phyloP scores from a whole-genome alignment of 2,329 filamentous ascomycete species.

The Metarhizium sp. region DNA sequence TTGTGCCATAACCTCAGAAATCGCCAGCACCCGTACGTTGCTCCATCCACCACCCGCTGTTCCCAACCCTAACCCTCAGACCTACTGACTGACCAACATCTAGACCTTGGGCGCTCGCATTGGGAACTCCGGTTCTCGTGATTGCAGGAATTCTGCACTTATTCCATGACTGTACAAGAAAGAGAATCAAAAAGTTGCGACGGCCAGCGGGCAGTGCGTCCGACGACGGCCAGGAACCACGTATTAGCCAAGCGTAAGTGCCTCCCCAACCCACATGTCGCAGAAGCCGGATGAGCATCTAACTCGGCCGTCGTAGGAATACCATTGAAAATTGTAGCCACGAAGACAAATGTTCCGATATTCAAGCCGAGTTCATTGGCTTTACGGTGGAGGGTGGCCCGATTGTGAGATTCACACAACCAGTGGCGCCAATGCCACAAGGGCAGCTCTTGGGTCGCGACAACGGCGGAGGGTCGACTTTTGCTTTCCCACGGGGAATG shows the following conservation, averaged over 20 bases:
- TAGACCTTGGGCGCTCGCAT: conserved; percentile 47
- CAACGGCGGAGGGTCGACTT: conserved; percentile 24
- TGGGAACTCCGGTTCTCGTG: conserved; percentile 51
- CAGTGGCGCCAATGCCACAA: conserved; percentile 19
- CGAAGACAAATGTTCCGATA: conserved; percentile 22
- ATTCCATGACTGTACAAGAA: conserved; percentile 30
- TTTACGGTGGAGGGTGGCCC: conserved; percentile 36
- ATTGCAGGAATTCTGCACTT: conserved; percentile 45
- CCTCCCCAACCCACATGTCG: neutral
- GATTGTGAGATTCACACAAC: conserved; percentile 33
- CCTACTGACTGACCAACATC: neutral
- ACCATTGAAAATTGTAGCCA: conserved; percentile 25
- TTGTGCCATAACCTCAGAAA: conserved; percentile 39
- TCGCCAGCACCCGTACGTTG: conserved; percentile 40
- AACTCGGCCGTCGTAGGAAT: conserved; percentile 14
- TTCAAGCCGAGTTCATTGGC: conserved; percentile 29
- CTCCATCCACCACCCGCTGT: too few relatives aligned
- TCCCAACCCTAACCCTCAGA: neutral
- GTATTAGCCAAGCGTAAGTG: conserved; percentile 35
- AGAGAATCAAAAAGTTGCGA: conserved; percentile 24
- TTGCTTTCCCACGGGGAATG: conserved; percentile 26
- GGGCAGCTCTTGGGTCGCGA: conserved; percentile 28
- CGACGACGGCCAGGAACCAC: conserved; percentile 19
- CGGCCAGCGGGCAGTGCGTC: conserved; percentile 14
- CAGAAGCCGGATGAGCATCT: neutral